phyloP scores from a whole-genome alignment of 2,329 filamentous ascomycete genomes.

The Zarea fungicola region DNA sequence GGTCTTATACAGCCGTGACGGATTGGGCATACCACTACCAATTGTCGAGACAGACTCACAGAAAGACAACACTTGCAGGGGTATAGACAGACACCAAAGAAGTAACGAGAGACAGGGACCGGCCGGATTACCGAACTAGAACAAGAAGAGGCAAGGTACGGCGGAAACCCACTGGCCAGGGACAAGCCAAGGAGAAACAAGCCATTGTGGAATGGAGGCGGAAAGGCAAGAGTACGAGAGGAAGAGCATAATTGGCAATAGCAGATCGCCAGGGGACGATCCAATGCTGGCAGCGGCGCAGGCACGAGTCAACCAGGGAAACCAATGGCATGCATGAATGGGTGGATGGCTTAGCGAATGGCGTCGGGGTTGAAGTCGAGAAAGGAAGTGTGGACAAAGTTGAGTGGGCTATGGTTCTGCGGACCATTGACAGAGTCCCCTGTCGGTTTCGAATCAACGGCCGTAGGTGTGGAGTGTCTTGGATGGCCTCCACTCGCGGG shows the following conservation, averaged over 20 bases:
- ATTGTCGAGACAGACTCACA: slow-evolving; percentile 8
- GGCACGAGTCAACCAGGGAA: background rate
- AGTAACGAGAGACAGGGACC: slow-evolving; percentile 20
- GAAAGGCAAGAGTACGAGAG: background rate
- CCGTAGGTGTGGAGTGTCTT: background rate
- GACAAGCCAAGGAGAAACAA: slow-evolving; percentile 22
- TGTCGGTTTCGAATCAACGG: slow-evolving; percentile 6
- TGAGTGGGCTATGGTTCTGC: background rate
- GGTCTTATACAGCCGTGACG: slow-evolving; percentile 12
- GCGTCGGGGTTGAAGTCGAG: background rate
- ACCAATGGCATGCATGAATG: background rate
- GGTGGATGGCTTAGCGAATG: background rate
- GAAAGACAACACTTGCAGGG: background rate
- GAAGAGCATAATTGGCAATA: background rate
- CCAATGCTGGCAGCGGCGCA: slow-evolving; percentile 5
- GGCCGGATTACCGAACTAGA: slow-evolving; percentile 26
- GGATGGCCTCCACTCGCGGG: background rate
- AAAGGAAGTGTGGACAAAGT: background rate
- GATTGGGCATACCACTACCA: slow-evolving; percentile 7
- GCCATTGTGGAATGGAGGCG: slow-evolving; percentile 3
- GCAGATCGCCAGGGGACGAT: slow-evolving; percentile 1
- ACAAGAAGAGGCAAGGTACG: slow-evolving; percentile 2
- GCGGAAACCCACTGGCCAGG: background rate
- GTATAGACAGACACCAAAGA: slow-evolving; percentile 16
- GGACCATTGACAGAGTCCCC: no score